Conservation (phyloP, 2,329 filamentous ascomycete genomes). For the Grosmannia clavigera region DNA sequence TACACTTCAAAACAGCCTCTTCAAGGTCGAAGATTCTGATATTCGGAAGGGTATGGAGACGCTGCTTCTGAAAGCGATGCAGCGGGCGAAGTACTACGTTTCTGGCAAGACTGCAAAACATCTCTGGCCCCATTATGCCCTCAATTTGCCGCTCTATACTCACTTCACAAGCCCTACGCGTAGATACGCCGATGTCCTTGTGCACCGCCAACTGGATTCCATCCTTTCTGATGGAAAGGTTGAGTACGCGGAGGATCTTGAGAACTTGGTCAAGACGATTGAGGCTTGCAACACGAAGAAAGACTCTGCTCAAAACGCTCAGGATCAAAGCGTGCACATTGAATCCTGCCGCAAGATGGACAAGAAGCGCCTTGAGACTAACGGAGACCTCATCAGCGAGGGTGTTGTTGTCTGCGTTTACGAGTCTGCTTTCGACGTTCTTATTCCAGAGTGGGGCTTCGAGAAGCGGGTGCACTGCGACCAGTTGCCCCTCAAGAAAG, state of each 20-base stretch:
- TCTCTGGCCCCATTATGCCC: constrained; percentile 74
- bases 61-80: constrained; percentile 86
- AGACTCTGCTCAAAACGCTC: constrained; percentile 90
- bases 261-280: constrained; percentile 78
- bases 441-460: constrained; percentile 96
- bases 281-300: constrained; percentile 99
- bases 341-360: constrained; percentile 96
- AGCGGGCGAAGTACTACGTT: constrained; percentile 90
- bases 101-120: constrained; percentile 66
- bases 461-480: constrained; percentile 99
- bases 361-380: constrained; percentile 71
- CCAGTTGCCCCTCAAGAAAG: constrained; percentile 94
- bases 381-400: constrained; percentile 86
- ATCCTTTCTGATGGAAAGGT: constrained; percentile 69
- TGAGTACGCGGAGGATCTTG: constrained; percentile 81
- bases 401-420: constrained; percentile 96
- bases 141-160: constrained; percentile 90
- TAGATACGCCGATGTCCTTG: constrained; percentile 87
- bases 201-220: constrained; percentile 87
- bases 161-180: constrained; percentile 95
- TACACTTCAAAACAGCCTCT: constrained; percentile 84
- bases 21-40: constrained; percentile 79
- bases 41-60: constrained; percentile 98
- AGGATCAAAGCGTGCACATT: constrained; percentile 98
- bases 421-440: constrained; percentile 94